Conservation (phyloP, 257 asterid species). For the Ophiorrhiza pumila region DNA sequence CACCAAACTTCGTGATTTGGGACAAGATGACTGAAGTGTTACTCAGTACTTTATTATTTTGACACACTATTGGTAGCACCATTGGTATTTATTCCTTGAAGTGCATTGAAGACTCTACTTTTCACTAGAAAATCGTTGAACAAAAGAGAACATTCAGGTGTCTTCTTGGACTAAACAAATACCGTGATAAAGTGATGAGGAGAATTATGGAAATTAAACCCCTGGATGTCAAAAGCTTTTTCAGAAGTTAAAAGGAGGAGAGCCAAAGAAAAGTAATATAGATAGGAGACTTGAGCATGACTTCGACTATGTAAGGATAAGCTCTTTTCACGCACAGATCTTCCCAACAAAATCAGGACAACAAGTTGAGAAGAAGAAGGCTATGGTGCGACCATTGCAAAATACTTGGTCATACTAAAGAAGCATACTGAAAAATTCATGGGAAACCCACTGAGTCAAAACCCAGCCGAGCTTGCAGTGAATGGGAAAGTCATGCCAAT, state of each 20-base stretch:
- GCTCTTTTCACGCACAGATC: no score
- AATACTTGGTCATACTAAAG: neutral
- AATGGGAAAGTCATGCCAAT: neutral
- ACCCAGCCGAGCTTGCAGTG: neutral
- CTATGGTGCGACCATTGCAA: neutral
- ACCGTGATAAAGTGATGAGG: neutral
- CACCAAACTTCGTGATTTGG: neutral
- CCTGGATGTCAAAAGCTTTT: neutral
- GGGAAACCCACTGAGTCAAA: neutral
- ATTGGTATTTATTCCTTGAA: neutral
- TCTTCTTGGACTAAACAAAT: neutral
- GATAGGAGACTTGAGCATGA: neutral
- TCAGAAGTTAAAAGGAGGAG: neutral
- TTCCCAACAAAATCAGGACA: neutral
- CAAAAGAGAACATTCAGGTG: neutral
- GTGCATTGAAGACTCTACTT: neutral
- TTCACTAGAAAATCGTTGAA: neutral
- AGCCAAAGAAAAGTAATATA: neutral
- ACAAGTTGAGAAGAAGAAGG: neutral
- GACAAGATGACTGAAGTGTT: neutral
- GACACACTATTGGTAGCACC: neutral
- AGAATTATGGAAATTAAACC: neutral
- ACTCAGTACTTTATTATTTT: neutral
- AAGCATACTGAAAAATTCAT: neutral
- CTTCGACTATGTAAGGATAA: neutral